Evolutionary conservation across 2,329 filamentous ascomycete genomes (phyloP).

Genomic region (Verticillium nubilum): DNA sequence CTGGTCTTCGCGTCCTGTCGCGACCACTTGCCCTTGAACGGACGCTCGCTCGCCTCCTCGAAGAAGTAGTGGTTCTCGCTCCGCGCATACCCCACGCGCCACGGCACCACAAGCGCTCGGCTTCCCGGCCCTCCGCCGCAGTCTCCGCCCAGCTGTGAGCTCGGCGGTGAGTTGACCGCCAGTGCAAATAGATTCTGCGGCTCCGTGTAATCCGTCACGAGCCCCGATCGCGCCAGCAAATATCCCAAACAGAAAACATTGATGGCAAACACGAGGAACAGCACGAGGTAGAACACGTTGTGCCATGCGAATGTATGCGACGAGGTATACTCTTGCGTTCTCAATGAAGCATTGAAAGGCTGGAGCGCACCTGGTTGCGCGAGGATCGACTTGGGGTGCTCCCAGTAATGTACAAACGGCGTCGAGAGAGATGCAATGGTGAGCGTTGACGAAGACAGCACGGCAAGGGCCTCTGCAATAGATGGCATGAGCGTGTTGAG

Average conservation of each 20-base stretch:
- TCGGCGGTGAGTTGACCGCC: slow-evolving; percentile 55
- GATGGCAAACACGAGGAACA: slow-evolving; percentile 60
- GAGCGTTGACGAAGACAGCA: slow-evolving; percentile 62
- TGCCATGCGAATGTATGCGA: slow-evolving; percentile 58
- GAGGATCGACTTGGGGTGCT: slow-evolving; percentile 33
- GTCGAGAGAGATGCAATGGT: slow-evolving; percentile 53
- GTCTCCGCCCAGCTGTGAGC: slow-evolving; percentile 26
- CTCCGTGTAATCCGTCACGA: slow-evolving; percentile 75
- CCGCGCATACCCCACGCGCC: slow-evolving; percentile 32
- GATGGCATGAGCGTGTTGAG: slow-evolving; percentile 55
- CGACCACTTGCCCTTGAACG: slow-evolving; percentile 19
- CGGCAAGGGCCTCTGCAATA: slow-evolving; percentile 68
- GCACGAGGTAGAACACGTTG: slow-evolving; percentile 59
- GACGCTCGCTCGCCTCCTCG: slow-evolving; percentile 25
- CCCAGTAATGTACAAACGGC: slow-evolving; percentile 56
- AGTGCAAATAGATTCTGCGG: slow-evolving; percentile 70
- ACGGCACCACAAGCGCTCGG: slow-evolving; percentile 32
- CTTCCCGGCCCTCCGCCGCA: slow-evolving; percentile 30
- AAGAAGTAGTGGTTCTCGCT: slow-evolving; percentile 37
- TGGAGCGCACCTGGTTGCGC: slow-evolving; percentile 40
- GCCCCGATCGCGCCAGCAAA: slow-evolving; percentile 45
- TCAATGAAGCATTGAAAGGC: slow-evolving; percentile 58
- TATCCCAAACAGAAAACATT: slow-evolving; percentile 63
- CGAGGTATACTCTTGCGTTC: slow-evolving; percentile 65
- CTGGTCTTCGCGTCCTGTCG: not conserved